Conservation (phyloP, 352 stramenopile genomes). For the Lagenidium giganteum region DNA sequence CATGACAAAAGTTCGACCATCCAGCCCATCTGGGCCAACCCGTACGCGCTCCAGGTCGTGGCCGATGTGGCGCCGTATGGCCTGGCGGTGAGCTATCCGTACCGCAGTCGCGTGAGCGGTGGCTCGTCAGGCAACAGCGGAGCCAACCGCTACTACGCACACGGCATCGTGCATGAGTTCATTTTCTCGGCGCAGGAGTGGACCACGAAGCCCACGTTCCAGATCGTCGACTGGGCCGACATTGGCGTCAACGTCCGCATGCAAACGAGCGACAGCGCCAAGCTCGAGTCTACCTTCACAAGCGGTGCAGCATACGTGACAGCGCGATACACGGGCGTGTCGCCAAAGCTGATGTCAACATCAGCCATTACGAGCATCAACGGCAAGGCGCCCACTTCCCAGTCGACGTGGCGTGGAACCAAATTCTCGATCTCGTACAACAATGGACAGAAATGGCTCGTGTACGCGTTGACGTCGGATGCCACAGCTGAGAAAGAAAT, state of each 20-base stretch:
- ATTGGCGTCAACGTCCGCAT: constrained; percentile 50
- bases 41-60: constrained; percentile 40
- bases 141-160: constrained; percentile 47
- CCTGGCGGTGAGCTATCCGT: constrained; percentile 51
- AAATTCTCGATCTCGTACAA: constrained; percentile 54
- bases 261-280: constrained; percentile 12
- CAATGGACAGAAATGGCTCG: constrained; percentile 49
- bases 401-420: constrained; percentile 18
- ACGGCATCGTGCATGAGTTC: constrained; percentile 43
- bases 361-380: constrained; percentile 45
- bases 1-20: constrained; percentile 24
- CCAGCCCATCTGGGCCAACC: constrained; percentile 56
- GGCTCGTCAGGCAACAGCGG: constrained; percentile 46
- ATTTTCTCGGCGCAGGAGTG: constrained; percentile 50
- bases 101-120: constrained; percentile 39
- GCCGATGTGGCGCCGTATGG: constrained; percentile 37
- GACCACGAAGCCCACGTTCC: constrained; percentile 33
- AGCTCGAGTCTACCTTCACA: constrained; percentile 46
- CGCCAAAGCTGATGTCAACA: constrained; percentile 31
- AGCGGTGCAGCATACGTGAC: constrained; percentile 64
- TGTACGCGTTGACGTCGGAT: constrained; percentile 45
- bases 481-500: constrained; percentile 30
- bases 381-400: constrained; percentile 14
- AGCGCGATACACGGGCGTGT: constrained; percentile 34
- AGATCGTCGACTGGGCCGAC: constrained; percentile 54